Percentiles rank a stretch among this genome's conserved stretches.
Evolutionary conservation across 2,329 filamentous ascomycete genomes (phyloP).

Genomic region (Cladosporium phlei): DNA sequence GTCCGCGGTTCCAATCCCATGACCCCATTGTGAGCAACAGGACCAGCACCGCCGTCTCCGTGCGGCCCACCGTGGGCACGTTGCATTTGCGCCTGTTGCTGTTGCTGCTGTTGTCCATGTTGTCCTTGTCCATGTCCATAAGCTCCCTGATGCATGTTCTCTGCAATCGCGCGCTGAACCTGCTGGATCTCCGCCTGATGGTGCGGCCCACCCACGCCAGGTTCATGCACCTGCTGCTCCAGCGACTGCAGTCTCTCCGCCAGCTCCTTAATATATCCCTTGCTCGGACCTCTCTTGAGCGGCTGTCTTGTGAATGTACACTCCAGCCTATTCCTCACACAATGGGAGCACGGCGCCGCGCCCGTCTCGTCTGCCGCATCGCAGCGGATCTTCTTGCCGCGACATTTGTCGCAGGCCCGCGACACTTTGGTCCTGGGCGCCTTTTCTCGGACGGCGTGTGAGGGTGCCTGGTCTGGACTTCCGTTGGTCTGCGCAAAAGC

Average conservation of each 20-base stretch:
- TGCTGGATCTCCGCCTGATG: constrained; percentile 27
- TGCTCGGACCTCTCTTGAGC: constrained; percentile 74
- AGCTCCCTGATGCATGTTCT: constrained; percentile 23
- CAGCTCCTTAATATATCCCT: constrained; percentile 91
- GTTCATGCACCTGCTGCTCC: constrained; percentile 63
- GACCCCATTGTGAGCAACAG: neutral
- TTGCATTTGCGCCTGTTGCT: too few species aligned
- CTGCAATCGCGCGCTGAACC: constrained; percentile 26
- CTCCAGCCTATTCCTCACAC: constrained; percentile 66
- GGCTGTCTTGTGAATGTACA: constrained; percentile 85
- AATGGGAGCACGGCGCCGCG: constrained; percentile 74
- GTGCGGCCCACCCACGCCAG: constrained; percentile 21
- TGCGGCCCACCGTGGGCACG: neutral
- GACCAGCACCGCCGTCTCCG: neutral
- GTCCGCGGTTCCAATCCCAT: constrained; percentile 22
- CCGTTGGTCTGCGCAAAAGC: constrained; percentile 21
- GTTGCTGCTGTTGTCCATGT: too few species aligned
- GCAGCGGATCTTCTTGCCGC: constrained; percentile 83
- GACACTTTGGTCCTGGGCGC: constrained; percentile 78
- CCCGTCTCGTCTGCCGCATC: constrained; percentile 72
- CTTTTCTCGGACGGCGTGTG: constrained; percentile 19
- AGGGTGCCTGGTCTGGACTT: constrained; percentile 17
- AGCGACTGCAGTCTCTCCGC: constrained; percentile 78
- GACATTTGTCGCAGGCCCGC: constrained; percentile 81
- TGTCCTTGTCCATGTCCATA: too few species aligned